Conservation (phyloP, 257 asterid genomes). For the Solanum sitiens region DNA sequence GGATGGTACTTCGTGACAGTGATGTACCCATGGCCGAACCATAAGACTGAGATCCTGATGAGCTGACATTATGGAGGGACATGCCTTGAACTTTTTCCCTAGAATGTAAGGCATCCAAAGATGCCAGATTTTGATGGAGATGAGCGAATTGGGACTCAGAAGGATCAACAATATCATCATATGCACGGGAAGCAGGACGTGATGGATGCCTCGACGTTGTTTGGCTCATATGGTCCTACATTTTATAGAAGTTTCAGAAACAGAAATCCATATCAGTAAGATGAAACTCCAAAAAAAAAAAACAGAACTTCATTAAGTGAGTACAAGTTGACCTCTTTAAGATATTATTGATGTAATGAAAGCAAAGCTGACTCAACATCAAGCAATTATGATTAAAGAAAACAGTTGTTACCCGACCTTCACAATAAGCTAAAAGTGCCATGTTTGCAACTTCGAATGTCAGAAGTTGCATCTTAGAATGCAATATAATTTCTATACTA, state of each 20-base stretch:
- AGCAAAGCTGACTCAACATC: neutral
- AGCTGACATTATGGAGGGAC: slow-evolving; percentile 22
- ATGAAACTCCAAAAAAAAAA: neutral
- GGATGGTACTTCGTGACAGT: slow-evolving; percentile 44
- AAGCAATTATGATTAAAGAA: neutral
- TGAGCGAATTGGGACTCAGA: slow-evolving; percentile 28
- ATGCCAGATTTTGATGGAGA: slow-evolving; percentile 27
- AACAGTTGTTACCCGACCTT: neutral
- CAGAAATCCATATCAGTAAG: neutral
- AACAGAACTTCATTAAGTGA: neutral
- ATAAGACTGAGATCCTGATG: slow-evolving; percentile 32
- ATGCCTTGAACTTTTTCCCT: slow-evolving; percentile 24
- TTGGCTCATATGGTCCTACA: slow-evolving; percentile 44
- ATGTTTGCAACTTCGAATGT: neutral
- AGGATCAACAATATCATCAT: slow-evolving; percentile 21
- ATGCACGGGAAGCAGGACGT: slow-evolving; percentile 29
- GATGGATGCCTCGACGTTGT: slow-evolving; percentile 32
- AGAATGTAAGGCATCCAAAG: slow-evolving; percentile 23
- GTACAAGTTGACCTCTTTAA: neutral
- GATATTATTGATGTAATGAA: neutral
- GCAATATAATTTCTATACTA: neutral
- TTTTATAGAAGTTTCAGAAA: neutral
- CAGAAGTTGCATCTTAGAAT: neutral
- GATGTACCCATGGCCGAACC: slow-evolving; percentile 52
- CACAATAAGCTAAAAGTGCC: neutral